A percentile compares a stretch with the other conserved stretches of the same genome.
phyloP scores from a whole-genome alignment of 1,139 yeast genomes.

The Yamadazyma atmosphaerica region DNA sequence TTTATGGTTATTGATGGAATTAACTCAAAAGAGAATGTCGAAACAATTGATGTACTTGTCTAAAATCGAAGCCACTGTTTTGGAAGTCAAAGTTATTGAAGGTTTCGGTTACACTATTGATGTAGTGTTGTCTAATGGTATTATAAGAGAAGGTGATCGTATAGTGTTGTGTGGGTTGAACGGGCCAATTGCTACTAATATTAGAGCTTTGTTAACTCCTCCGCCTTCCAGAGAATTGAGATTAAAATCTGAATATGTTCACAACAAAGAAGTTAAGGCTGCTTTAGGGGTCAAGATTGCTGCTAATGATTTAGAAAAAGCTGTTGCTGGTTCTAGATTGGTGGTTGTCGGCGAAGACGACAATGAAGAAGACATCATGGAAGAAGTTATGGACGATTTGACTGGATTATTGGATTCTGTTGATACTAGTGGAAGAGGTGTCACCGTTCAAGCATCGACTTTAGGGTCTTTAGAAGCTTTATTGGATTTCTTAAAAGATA shows the following conservation, averaged over 20 bases:
- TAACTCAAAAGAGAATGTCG: constrained; percentile 98
- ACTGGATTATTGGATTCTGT: constrained; percentile 94
- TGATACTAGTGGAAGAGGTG: constrained; percentile 93
- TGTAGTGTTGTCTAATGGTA: constrained; percentile 94
- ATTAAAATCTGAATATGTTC: constrained; percentile 90
- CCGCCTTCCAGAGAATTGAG: constrained; percentile 97
- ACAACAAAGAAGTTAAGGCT: constrained; percentile 96
- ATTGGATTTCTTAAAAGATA: constrained; percentile 92
- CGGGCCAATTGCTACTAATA: constrained; percentile 98
- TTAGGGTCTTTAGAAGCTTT: constrained; percentile 97
- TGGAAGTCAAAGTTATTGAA: constrained; percentile 98
- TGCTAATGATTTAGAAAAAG: constrained; percentile 95
- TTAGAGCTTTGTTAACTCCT: constrained; percentile 94
- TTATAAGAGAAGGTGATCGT: constrained; percentile 91
- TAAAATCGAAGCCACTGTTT: constrained; percentile 89
- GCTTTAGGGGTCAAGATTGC: constrained; percentile 99
- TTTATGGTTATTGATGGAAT: constrained; percentile 90
- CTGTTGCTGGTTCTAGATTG: constrained; percentile 97
- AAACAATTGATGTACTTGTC: constrained; percentile 97
- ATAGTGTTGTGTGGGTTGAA: constrained; percentile 96
- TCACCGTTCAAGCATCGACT: constrained; percentile 97
- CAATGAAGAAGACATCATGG: constrained; percentile 96
- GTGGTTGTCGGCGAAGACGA: constrained; percentile 96
- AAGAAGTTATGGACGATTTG: constrained; percentile 97
- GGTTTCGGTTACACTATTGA: constrained; percentile 99